Conservation (phyloP, 352 stramenopile genomes). For the Phytopythium vexans region DNA sequence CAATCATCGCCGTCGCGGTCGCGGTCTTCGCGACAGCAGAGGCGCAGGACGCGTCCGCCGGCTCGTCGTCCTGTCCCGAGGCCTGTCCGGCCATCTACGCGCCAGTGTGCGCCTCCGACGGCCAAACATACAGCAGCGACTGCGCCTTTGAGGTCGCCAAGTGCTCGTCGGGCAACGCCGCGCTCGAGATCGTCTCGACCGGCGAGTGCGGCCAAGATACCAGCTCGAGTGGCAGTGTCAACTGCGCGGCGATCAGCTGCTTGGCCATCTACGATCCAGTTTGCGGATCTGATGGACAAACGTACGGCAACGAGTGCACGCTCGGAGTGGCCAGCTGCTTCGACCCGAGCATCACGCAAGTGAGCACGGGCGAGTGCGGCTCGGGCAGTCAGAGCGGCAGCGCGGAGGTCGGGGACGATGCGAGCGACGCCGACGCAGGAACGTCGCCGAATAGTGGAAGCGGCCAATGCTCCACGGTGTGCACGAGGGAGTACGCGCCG, state of each 20-base stretch:
- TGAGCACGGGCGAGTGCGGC: constrained; percentile 18
- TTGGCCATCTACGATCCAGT: constrained; percentile 26
- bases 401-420: not conserved
- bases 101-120: constrained; percentile 57
- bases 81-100: constrained; percentile 19
- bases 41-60: constrained; percentile 12
- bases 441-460: constrained; percentile 1
- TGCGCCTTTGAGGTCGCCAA: constrained; percentile 42
- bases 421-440: not conserved
- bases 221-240: constrained; percentile 5
- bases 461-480: constrained; percentile 5
- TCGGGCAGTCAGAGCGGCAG: constrained; percentile 3
- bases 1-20: constrained; percentile 21
- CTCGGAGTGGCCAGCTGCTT: constrained; percentile 21
- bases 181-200: constrained; percentile 17
- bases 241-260: constrained; percentile 12
- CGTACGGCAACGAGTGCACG: constrained; percentile 45
- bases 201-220: constrained; percentile 14
- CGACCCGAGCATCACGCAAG: constrained; percentile 15
- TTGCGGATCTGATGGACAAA: constrained; percentile 40
- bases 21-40: constrained; percentile 7
- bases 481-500: constrained; percentile 24
- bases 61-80: constrained; percentile 12
- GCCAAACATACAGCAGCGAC: constrained; percentile 48
- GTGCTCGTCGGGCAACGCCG: constrained; percentile 21